Evolutionary conservation across 192 early-diverging fungal species (phyloP), one percentile per base, ranked within the genome.

Genomic region (Umbelopsis isabellina): DNA sequence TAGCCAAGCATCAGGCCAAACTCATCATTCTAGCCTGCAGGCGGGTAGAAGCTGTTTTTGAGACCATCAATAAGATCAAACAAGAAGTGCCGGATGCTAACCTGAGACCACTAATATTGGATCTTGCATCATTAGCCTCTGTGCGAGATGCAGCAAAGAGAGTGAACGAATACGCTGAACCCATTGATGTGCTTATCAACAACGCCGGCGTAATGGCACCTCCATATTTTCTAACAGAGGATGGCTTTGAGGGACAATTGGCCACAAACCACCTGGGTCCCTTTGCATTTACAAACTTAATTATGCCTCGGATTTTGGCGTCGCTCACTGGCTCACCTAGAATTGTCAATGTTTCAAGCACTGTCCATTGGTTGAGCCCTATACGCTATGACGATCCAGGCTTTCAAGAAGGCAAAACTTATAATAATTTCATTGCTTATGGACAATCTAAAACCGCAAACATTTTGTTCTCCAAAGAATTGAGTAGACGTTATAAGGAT

Each of bases 231-330:
- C 76, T 85, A 41, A 80, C 85, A 22, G 73, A 68, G 25, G 85
- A 92, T 46, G 86, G 84, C 16, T 86, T 91, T 25, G 91, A 91
- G 77, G 41, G 75, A 53, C 89, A 91, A 72, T 85, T 90, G 45
- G 83, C 80, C 13, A 86, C 83, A 16, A 92, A 92, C 80, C 87
- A 91, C 47, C 69, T 92, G 35, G 88, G 81, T 46, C 83, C 82
- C 41, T 82, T 79, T 70, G 73, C 50, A 5, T 73, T 87, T 48
- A 84, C 77, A 3, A 72, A 35, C 5, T 69, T 76, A 0, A 74
- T 85, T 11, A 58, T 81, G 30, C 23, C 12, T 16, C 55, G 55
- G 1, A 61, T 61, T 12, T 18, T 61, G 15, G 55, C 55, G 8
- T 61, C 55, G 15, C 37, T 13, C 0, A 61, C 55, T 0, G 51